Conservation (phyloP, 2,329 filamentous ascomycete genomes). For the Ilyonectria mors-panacis region DNA sequence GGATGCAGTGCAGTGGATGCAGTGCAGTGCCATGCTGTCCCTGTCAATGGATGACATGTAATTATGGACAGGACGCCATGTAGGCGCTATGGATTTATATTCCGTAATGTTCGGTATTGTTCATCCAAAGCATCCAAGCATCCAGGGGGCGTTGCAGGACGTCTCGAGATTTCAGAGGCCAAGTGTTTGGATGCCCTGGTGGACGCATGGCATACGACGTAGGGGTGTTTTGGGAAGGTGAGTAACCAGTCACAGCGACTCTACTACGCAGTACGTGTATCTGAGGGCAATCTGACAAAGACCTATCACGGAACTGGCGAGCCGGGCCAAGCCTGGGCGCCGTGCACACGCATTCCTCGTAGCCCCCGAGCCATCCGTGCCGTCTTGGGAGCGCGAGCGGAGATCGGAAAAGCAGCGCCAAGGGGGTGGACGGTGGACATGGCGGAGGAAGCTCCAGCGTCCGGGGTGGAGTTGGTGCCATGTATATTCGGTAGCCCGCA, state of each 20-base stretch:
- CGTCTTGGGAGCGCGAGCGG: neutral
- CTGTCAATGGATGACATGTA: constrained; percentile 1
- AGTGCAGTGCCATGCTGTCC: constrained; percentile 2
- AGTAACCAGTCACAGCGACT: neutral
- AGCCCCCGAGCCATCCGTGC: constrained; percentile 44
- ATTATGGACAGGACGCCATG: neutral
- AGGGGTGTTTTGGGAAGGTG: neutral
- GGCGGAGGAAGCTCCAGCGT: too few species aligned
- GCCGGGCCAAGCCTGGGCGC: constrained; percentile 26
- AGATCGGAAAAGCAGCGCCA: constrained; percentile 13
- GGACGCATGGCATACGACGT: neutral
- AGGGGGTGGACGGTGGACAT: too few species aligned
- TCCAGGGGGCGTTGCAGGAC: neutral
- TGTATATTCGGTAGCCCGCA: too few species aligned
- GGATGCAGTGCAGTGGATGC: neutral
- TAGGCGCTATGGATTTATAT: neutral
- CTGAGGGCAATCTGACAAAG: neutral
- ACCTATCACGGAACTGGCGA: constrained; percentile 16
- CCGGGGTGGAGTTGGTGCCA: too few species aligned
- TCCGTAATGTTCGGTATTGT: neutral
- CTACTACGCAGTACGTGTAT: neutral
- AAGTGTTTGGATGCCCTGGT: neutral
- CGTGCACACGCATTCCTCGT: constrained; percentile 37
- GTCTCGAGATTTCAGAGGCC: constrained; percentile 2
- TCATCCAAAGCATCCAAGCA: neutral